phyloP scores from a whole-genome alignment of 768 basidiomycete genomes.

The Coprinopsis strossmayeri region DNA sequence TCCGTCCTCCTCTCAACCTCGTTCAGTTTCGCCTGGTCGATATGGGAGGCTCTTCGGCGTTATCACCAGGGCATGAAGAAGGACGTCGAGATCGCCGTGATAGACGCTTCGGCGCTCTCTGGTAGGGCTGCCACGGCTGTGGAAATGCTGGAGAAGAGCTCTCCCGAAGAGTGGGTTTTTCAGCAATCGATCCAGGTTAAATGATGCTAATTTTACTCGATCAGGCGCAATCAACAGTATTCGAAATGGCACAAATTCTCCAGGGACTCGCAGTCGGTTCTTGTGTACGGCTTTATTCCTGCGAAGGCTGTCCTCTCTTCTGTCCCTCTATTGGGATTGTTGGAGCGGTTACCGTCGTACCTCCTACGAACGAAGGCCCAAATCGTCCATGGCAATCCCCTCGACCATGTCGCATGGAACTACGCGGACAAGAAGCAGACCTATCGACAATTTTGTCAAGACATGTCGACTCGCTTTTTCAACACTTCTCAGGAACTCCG shows the following conservation, averaged over 20 bases:
- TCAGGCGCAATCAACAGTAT: constrained; percentile 54
- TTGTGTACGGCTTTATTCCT: constrained; percentile 65
- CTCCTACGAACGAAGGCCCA: constrained; percentile 35
- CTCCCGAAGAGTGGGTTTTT: constrained; percentile 47
- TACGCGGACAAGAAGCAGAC: constrained; percentile 51
- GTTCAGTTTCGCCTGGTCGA: constrained; percentile 76
- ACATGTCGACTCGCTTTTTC: constrained; percentile 58
- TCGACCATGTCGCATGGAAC: constrained; percentile 43
- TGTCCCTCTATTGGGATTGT: constrained; percentile 56
- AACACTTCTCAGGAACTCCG: constrained; percentile 47
- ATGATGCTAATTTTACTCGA: constrained; percentile 11
- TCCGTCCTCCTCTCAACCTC: constrained; percentile 72
- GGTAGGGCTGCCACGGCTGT: constrained; percentile 58
- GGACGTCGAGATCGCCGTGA: constrained; percentile 71
- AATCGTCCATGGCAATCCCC: constrained; percentile 22
- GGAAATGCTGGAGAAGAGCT: constrained; percentile 49
- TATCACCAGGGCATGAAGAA: constrained; percentile 69
- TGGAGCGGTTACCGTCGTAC: constrained; percentile 69
- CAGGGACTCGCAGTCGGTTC: constrained; percentile 69
- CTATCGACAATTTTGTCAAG: constrained; percentile 67
- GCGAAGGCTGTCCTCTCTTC: constrained; percentile 60
- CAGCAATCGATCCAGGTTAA: not conserved
- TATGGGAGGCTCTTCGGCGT: constrained; percentile 78
- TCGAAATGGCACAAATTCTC: constrained; percentile 77
- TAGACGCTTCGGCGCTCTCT: constrained; percentile 57